phyloP scores from a whole-genome alignment of 73 alveolate genomes.

The Breviolum minutum region DNA sequence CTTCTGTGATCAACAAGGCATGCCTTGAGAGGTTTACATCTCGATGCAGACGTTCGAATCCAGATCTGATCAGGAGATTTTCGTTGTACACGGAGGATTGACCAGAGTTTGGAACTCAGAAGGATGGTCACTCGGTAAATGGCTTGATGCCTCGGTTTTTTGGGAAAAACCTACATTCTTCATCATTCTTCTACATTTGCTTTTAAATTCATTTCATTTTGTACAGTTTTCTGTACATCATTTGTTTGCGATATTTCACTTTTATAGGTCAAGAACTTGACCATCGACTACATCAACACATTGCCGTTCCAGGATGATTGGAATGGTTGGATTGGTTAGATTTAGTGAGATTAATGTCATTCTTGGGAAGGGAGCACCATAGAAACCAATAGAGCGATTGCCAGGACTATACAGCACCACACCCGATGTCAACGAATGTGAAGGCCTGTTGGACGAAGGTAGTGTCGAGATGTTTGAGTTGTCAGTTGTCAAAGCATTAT shows the following conservation, averaged over 20 bases:
- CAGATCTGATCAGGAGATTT: conserved; percentile 48
- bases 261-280: conserved; percentile 70
- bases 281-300: conserved; percentile 85
- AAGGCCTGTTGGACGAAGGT: neutral
- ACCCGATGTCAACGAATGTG: conserved; percentile 84
- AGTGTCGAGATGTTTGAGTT: too few relatives aligned
- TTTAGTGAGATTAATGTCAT: too few relatives aligned
- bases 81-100: conserved; percentile 93
- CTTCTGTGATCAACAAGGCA: conserved; percentile 83
- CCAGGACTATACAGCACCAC: conserved; percentile 94
- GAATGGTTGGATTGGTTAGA: neutral
- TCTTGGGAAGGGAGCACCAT: neutral
- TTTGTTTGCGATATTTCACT: neutral
- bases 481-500: neutral
- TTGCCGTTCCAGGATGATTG: conserved; percentile 57
- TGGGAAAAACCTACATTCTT: neutral
- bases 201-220: neutral
- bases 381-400: neutral
- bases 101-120: conserved; percentile 27
- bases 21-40: neutral
- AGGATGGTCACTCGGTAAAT: too few relatives aligned
- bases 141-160: too few relatives aligned
- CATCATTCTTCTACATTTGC: neutral
- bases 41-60: neutral
- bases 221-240: too few relatives aligned